phyloP scores from a whole-genome alignment of 1,284 basidiomycete species.

The Malassezia slooffiae region DNA sequence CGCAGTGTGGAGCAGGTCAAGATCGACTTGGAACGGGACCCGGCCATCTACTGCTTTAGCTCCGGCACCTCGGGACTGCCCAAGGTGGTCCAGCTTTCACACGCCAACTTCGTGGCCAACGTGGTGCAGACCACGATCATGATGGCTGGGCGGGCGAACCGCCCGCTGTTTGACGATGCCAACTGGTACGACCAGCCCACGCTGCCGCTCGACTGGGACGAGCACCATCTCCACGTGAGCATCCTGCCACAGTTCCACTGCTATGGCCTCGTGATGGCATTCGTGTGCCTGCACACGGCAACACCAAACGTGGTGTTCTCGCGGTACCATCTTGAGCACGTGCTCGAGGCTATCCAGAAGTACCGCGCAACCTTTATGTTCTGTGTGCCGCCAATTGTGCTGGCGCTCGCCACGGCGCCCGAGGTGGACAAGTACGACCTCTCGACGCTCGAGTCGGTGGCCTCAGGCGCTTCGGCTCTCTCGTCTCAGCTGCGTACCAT shows the following conservation, averaged over 20 bases:
- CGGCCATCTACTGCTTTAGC: slow-evolving; percentile 36
- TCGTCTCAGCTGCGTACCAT: slow-evolving; percentile 25
- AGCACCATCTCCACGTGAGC: slow-evolving; percentile 35
- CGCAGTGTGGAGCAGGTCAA: slow-evolving; percentile 19
- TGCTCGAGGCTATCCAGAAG: slow-evolving; percentile 28
- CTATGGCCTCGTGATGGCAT: slow-evolving; percentile 37
- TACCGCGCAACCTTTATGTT: slow-evolving; percentile 40
- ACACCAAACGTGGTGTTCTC: slow-evolving; percentile 36
- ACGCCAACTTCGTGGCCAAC: slow-evolving; percentile 37
- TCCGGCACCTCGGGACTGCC: slow-evolving; percentile 43
- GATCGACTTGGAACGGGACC: slow-evolving; percentile 21
- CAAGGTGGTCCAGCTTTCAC: slow-evolving; percentile 41
- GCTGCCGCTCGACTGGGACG: slow-evolving; percentile 17
- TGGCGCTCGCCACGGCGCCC: slow-evolving; percentile 35
- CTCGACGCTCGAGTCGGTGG: slow-evolving; percentile 29
- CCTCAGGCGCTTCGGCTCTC: slow-evolving; percentile 35
- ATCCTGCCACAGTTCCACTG: slow-evolving; percentile 44
- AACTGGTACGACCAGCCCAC: slow-evolving; percentile 24
- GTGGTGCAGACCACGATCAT: slow-evolving; percentile 35
- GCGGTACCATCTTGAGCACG: slow-evolving; percentile 31
- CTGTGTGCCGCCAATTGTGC: slow-evolving; percentile 42
- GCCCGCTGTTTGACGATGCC: slow-evolving; percentile 27
- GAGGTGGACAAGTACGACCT: slow-evolving; percentile 34
- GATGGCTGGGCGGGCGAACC: slow-evolving; percentile 35
- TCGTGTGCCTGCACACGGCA: slow-evolving; percentile 37